Evolutionary conservation across 202 grass and related monocot genomes (phyloP).

Genomic region (Dendrocalamus latiflorus): DNA sequence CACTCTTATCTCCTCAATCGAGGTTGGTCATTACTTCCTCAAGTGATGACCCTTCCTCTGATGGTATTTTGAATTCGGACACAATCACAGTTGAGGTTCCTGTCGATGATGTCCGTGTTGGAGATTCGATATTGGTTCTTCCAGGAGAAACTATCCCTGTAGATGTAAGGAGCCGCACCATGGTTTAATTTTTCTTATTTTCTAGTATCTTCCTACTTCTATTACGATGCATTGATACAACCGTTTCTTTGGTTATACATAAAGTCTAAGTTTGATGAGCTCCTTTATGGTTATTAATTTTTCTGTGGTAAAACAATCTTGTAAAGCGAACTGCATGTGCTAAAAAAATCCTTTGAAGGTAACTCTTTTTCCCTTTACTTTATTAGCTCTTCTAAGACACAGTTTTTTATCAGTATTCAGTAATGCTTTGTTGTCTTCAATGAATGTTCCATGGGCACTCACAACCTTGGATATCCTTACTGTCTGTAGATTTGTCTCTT

Average conservation of each 20-base stretch:
- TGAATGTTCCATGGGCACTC: neutral
- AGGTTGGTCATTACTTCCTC: conserved; percentile 68
- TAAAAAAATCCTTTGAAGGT: neutral
- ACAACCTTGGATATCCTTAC: neutral
- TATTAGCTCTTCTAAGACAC: neutral
- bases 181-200: conserved; percentile 14
- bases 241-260: neutral
- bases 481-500: neutral
- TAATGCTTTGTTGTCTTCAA: neutral
- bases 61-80: conserved; percentile 57
- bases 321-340: too few species aligned
- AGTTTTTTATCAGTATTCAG: neutral
- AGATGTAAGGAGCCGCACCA: conserved; percentile 58
- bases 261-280: neutral
- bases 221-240: neutral
- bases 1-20: conserved; percentile 79
- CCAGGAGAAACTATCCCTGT: conserved; percentile 95
- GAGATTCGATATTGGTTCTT: conserved; percentile 88
- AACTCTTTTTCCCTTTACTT: neutral
- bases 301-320: neutral
- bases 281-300: neutral
- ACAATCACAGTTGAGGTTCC: conserved; percentile 87
- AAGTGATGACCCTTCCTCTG: conserved; percentile 46
- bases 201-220: conserved; percentile 7
- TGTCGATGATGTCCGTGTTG: conserved; percentile 84